Evolutionary conservation across 148 eudicot species (phyloP), one percentile per base, ranked within the genome.

Genomic region (Diospyros lotus): DNA sequence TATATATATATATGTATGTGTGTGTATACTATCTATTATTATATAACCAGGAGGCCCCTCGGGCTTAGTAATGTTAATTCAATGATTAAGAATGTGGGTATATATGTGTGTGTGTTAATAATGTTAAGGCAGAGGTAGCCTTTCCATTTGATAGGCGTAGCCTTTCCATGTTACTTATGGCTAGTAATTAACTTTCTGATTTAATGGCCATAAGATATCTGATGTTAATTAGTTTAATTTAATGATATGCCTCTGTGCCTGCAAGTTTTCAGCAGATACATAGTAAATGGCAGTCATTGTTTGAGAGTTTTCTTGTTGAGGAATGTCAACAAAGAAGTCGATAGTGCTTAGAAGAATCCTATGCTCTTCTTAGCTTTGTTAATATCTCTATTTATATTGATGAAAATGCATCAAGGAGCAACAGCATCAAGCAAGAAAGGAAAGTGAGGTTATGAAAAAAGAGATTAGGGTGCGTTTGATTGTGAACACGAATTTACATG

Each of bases 341-440:
- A 1, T 48, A 44, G 66, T 72, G 75, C 15, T 72, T 44, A 2
- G 40, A 54, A 44, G 65, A 58, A 71, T 71, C 74, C 56, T 43
- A 28, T 71, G 51, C 74, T 52, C 3, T 18, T 41, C 64, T 64
- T 5, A 1, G 4, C 1, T 46, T 54, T 13, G 40, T 55, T 10
- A 1, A 28, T 28, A 38, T 69, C 18, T 50, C 17, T 51, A 50
- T 4, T 3, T 28, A 6, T 1, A 50, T 0, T 48, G 18, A 4
- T 4, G 4, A 2, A 14, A 52, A 40, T 39, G 38, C 46, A 8
- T 9, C 28, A n/a, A 40, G 40, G 72, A 68, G 13, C 58, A 69
- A 53, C 8, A 53, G 28, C 51, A 5, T 18, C 40, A 63, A 38
- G 39, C 9, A 9, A 18, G 62, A 18, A 10, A 3, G 9, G 15